Percentiles rank a stretch among this genome's conserved stretches.
These are phyloP conservation scores for Fusarium sp. DNA, from an alignment of 2,329 filamentous ascomycete species.

Conservation along the genomic window DNA sequence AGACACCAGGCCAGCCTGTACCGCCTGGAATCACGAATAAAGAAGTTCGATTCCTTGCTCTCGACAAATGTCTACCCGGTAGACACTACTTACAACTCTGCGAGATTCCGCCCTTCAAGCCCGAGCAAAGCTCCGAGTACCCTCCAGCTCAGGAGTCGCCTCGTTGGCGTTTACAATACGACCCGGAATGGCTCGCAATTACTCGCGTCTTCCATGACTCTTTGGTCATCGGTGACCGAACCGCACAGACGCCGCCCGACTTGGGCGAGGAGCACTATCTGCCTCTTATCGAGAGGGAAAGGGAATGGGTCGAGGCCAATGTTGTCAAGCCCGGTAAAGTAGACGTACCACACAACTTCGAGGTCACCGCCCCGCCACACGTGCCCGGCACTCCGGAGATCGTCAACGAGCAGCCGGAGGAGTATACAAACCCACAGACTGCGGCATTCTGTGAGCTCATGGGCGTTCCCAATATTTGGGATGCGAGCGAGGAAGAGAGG, in stretches of 20 bases:
- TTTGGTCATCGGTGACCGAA: constrained; percentile 71
- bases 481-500: constrained; percentile 77
- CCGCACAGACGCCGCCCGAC: constrained; percentile 65
- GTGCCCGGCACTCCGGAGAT: constrained; percentile 66
- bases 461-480: constrained; percentile 79
- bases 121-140: constrained; percentile 39
- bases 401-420: constrained; percentile 72
- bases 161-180: constrained; percentile 77
- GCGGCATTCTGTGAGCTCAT: constrained; percentile 82
- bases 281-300: constrained; percentile 74
- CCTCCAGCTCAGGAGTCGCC: constrained; percentile 35
- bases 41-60: constrained; percentile 82
- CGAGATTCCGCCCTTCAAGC: constrained; percentile 65
- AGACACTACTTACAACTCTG: constrained; percentile 85
- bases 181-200: constrained; percentile 95
- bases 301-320: constrained; percentile 83
- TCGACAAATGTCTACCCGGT: constrained; percentile 89
- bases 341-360: constrained; percentile 81
- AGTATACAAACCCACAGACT: constrained; percentile 91
- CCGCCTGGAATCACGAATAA: constrained; percentile 81
- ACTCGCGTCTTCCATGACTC: constrained; percentile 80
- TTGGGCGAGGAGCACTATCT: constrained; percentile 76
- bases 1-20: constrained; percentile 68
- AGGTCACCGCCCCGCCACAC: constrained; percentile 78
- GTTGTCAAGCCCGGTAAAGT: constrained; percentile 72